Evolutionary conservation across 441 rosid genomes (phyloP).

Genomic region (Populus hybrid): DNA sequence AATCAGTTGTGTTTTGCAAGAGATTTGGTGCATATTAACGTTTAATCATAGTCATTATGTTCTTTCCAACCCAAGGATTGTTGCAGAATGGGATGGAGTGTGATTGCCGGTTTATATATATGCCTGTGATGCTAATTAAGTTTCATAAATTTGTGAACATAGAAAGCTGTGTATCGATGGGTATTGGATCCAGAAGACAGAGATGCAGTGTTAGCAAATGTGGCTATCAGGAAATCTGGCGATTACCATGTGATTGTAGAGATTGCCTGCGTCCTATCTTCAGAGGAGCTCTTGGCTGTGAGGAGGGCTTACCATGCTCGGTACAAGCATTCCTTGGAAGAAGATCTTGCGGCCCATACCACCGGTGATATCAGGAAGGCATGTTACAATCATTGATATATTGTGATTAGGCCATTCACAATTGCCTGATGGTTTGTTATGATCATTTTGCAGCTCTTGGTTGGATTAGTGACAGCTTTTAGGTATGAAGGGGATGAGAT

Average conservation of each 20-base stretch:
- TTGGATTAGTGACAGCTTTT: slow-evolving; percentile 51
- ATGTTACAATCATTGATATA: not conserved
- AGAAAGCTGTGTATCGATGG: no score
- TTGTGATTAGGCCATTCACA: not conserved
- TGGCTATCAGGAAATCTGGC: slow-evolving; percentile 37
- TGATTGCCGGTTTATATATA: no score
- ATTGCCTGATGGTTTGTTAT: not conserved
- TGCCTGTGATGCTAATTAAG: no score
- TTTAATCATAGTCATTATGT: no score
- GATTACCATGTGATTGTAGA: slow-evolving; percentile 53
- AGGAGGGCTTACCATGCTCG: slow-evolving; percentile 8
- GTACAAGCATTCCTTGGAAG: slow-evolving; percentile 34
- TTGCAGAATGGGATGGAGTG: no score
- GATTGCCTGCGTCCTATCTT: slow-evolving; percentile 41
- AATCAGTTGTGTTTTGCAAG: no score
- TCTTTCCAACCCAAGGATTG: no score
- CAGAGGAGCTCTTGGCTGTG: slow-evolving; percentile 66
- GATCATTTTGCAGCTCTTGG: slow-evolving; percentile 43
- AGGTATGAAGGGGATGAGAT: slow-evolving; percentile 57
- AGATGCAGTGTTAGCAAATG: slow-evolving; percentile 34
- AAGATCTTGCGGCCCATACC: slow-evolving; percentile 64
- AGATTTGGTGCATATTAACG: no score
- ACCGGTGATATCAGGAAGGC: slow-evolving; percentile 55
- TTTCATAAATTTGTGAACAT: no score
- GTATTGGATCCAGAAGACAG: no score